Evolutionary conservation across 1,139 yeast species (phyloP).

Genomic region (Pichia sp.): DNA sequence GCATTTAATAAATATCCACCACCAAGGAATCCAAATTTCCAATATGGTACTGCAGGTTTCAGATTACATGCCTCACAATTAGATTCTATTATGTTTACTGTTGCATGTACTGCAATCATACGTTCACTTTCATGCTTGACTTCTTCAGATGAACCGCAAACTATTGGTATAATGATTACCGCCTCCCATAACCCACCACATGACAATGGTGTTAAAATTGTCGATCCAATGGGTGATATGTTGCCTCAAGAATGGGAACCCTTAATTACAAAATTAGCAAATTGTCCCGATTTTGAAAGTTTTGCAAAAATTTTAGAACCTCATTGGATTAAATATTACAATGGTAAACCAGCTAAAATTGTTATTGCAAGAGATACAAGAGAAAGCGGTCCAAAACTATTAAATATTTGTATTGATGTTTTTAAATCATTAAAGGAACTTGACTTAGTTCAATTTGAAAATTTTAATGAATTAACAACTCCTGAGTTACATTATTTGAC

Average conservation of each 20-base stretch:
- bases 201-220: slow-evolving; percentile 94
- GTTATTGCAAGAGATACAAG: slow-evolving; percentile 68
- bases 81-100: slow-evolving; percentile 80
- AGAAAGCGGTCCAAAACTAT: slow-evolving; percentile 66
- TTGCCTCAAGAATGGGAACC: slow-evolving; percentile 79
- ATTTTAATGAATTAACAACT: slow-evolving; percentile 75
- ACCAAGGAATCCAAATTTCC: slow-evolving; percentile 42
- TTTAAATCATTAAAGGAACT: slow-evolving; percentile 40
- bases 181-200: slow-evolving; percentile 95
- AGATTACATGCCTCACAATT: slow-evolving; percentile 65
- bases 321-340: slow-evolving; percentile 24
- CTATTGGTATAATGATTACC: slow-evolving; percentile 89
- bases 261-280: slow-evolving; percentile 75
- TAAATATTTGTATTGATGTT: slow-evolving; percentile 63
- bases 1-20: slow-evolving; percentile 34
- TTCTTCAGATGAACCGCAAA: slow-evolving; percentile 28
- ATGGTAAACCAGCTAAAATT: slow-evolving; percentile 35
- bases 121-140: slow-evolving; percentile 69
- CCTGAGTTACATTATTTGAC: slow-evolving; percentile 93
- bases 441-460: slow-evolving; percentile 30
- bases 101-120: slow-evolving; percentile 74
- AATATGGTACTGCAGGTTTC: slow-evolving; percentile 97
- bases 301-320: slow-evolving; percentile 30
- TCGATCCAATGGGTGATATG: slow-evolving; percentile 94
- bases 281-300: slow-evolving; percentile 39